These are phyloP conservation scores for Jatropha multifida DNA, from an alignment of 441 rosid species.

Conservation along the genomic window DNA sequence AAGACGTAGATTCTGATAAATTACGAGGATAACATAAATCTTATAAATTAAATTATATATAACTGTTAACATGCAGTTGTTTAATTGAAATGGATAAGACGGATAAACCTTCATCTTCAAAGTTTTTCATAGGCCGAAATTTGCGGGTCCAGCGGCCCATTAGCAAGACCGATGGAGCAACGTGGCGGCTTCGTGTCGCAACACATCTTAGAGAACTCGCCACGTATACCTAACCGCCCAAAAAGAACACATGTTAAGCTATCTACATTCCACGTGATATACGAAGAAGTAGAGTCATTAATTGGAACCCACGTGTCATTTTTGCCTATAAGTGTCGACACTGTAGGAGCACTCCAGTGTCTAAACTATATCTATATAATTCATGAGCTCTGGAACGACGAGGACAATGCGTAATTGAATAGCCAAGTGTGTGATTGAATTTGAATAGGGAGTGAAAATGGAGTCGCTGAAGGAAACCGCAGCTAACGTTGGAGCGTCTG, in stretches of 20 bases:
- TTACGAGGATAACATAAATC: too few species aligned
- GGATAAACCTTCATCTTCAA: neutral
- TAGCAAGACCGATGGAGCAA: neutral
- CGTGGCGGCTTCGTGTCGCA: constrained; percentile 9
- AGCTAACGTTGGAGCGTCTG: constrained; percentile 65
- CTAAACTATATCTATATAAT: neutral
- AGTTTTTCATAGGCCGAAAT: too few species aligned
- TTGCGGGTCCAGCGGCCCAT: too few species aligned
- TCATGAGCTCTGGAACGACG: too few species aligned
- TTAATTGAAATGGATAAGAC: neutral
- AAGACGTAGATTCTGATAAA: too few species aligned
- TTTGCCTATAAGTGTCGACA: neutral
- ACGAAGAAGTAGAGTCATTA: neutral
- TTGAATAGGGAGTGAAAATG: constrained; percentile 33
- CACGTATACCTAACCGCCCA: neutral
- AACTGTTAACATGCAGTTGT: too few species aligned
- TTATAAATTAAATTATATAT: too few species aligned
- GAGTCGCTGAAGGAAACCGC: constrained; percentile 58
- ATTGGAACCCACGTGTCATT: neutral
- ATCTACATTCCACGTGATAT: neutral
- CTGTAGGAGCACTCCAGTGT: neutral
- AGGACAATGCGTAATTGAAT: too few species aligned
- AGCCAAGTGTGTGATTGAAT: too few species aligned
- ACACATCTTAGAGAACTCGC: constrained; percentile 5
- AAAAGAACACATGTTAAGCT: too few species aligned